Evolutionary conservation across 2,329 filamentous ascomycete species (phyloP), one percentile per base, ranked within the genome.

Genomic region (Clarireedia homoeocarpa): DNA sequence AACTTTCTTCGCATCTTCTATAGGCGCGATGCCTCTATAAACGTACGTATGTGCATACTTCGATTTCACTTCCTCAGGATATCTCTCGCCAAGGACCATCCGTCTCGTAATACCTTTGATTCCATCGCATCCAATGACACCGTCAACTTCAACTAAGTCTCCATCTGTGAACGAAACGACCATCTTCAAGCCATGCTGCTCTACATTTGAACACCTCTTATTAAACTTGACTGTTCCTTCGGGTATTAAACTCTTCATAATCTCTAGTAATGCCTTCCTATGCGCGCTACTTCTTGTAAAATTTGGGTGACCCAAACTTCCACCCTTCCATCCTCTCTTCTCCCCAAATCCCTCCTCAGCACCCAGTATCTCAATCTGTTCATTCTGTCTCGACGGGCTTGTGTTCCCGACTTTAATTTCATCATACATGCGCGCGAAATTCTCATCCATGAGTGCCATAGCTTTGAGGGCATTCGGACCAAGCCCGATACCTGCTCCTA

Each of bases 21-120:
- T 85, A 0, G 81, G 77, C 1, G 84, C 71, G 2, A 86, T 69
- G 0, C 77, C 77, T 5, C 83, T 75, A 68, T 83, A 86, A 44
- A 79, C 82, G 66, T 79, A 80, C 58, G 83, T 81, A 46, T 77
- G 71, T 0, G 75, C 76, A 65, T 81, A 85, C 24, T 59, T 61
- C 1, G 72, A 65, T 3, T 36, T 15, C 2, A 62, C 56, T 24
- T 61, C 58, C 3, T 72, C 66, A 5, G 58, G 60, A 17, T 39
- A 62, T 26, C 54, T 53, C 12, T 48, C 46, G 1, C 76, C 77
- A 6, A 84, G 70, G 3, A 86, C 69, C 10, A 77, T 63, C 17
- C 74, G 64, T 6, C 82, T 73, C 3, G 78, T 72, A 4, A 73
- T 71, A 0, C 79, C 82, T 65, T 80, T 80, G 65, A 86, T 83